phyloP scores from a whole-genome alignment of 1,284 basidiomycete genomes.

The Mycosarcoma maydis region DNA sequence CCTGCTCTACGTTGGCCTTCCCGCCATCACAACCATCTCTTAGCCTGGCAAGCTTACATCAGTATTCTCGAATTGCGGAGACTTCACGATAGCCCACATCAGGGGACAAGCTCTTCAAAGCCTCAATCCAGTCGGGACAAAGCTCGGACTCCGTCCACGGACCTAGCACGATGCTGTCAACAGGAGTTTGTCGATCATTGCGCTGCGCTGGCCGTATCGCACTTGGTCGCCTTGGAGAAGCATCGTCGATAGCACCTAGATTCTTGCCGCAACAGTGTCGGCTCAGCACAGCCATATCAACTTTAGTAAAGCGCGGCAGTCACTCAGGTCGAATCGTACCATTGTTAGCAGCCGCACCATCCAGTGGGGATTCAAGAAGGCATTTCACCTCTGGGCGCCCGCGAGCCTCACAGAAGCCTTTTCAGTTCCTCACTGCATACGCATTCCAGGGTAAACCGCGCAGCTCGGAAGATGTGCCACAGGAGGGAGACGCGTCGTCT shows the following conservation, averaged over 20 bases:
- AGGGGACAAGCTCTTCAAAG: too few species aligned
- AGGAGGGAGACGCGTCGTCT: conserved; percentile 23
- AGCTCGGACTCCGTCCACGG: not conserved
- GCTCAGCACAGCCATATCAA: conserved; percentile 4
- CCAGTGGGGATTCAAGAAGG: conserved; percentile 2
- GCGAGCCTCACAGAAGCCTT: conserved; percentile 67
- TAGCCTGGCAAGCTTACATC: too few species aligned
- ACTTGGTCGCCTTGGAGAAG: not conserved
- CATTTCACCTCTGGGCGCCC: conserved; percentile 21
- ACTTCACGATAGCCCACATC: not conserved
- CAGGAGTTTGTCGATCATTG: conserved; percentile 4
- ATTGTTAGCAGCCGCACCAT: not conserved
- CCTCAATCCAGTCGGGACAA: too few species aligned
- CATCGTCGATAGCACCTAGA: not conserved
- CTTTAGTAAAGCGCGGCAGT: not conserved
- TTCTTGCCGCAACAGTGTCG: not conserved
- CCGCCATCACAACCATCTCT: too few species aligned
- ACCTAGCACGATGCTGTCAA: conserved; percentile 14
- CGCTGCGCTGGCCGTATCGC: conserved; percentile 12
- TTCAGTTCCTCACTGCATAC: conserved; percentile 77
- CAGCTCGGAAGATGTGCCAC: conserved; percentile 41
- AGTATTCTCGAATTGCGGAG: too few species aligned
- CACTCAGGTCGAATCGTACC: not conserved
- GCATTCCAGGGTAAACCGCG: conserved; percentile 81
- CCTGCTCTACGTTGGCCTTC: too few species aligned